These are phyloP conservation scores for Wickerhamomyces kurtzmanii DNA, from an alignment of 805 yeast species.

Conservation along the genomic window DNA sequence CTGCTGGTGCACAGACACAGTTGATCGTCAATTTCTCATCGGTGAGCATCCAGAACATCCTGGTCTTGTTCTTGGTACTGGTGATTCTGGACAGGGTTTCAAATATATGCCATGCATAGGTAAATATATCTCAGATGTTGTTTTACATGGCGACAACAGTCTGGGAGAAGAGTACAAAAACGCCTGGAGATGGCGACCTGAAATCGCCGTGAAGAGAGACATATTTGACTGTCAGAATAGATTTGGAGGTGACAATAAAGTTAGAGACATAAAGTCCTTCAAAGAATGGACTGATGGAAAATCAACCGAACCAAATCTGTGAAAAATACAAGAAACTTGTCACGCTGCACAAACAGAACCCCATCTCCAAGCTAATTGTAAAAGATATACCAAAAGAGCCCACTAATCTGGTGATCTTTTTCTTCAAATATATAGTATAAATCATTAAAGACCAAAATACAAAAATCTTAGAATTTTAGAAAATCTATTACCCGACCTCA, in stretches of 20 bases:
- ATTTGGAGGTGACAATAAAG: conserved; percentile 19
- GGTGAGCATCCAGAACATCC: conserved; percentile 12
- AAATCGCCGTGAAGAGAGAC: conserved; percentile 16
- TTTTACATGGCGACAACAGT: conserved; percentile 13
- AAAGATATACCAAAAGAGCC: too few relatives aligned
- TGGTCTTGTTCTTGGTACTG: conserved; percentile 14
- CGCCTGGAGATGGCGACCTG: conserved; percentile 24
- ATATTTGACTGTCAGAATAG: conserved; percentile 16
- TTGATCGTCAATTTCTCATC: conserved; percentile 14
- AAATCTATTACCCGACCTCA: too few relatives aligned
- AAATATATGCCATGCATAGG: conserved; percentile 20
- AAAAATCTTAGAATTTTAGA: too few relatives aligned
- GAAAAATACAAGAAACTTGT: too few relatives aligned
- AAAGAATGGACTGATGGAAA: conserved; percentile 16
- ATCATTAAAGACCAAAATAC: too few relatives aligned
- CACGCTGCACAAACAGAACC: too few relatives aligned
- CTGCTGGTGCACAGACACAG: conserved; percentile 22
- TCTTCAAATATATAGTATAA: too few relatives aligned
- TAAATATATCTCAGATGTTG: conserved; percentile 13
- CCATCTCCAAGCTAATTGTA: too few relatives aligned
- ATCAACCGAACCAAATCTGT: too few relatives aligned
- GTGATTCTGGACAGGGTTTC: conserved; percentile 21
- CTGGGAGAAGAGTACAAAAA: conserved; percentile 8
- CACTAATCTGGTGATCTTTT: too few relatives aligned
- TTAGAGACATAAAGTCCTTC: conserved; percentile 18